Base-by-base conservation (phyloP, 352 stramenopile genomes). In the Phytophthora pinifolia region DNA sequence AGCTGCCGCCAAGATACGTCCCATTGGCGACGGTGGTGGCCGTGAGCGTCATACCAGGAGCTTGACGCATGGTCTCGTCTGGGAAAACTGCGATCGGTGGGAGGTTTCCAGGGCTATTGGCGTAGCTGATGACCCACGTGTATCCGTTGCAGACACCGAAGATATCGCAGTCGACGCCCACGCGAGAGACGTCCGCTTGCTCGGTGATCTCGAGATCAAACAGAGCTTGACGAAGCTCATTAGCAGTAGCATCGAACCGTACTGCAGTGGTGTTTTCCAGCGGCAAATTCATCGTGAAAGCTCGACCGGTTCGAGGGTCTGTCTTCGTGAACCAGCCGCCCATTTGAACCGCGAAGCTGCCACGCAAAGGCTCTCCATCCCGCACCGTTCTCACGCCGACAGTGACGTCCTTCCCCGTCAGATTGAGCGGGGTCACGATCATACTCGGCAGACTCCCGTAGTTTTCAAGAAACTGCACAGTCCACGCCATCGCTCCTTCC, bases 141-240 rank as follows among this genome's bases (percentile, higher is more conserved):
- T 88, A 90, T 5, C 78, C 74, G 42, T 80, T 79, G 54, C 82
- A 92, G 15, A 87, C 57, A 0, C 49, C 43, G 29, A 90, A 90
- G 2, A 42, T 56, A 33, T 92, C 82, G 22, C 82, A 92, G 8
- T 83, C 67, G 6, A 70, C 9, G 8, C 72, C 74, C 0, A 43
- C 18, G 0, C 79, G 71, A 4, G 62, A 65, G 1, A 92, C 63
- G 1, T 63, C 45, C 0, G 74, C 52, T 6, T 53, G 22, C 13
- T 83, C 76, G 0, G 72, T 86, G n/a, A 87, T 50, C 0, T 62
- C 38, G 0, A 90, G 50, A 1, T 44, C 45, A 10, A 70, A 68
- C 1, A 92, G 44, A 7, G 61, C 67, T 0, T 65, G 46, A 2
- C 69, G 66, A 15, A 92, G 17, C 1, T 49, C 36, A 2, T 33